These are phyloP conservation scores for Aspergillus sp. DNA, from an alignment of 2,329 filamentous ascomycete genomes.

Conservation along the genomic window DNA sequence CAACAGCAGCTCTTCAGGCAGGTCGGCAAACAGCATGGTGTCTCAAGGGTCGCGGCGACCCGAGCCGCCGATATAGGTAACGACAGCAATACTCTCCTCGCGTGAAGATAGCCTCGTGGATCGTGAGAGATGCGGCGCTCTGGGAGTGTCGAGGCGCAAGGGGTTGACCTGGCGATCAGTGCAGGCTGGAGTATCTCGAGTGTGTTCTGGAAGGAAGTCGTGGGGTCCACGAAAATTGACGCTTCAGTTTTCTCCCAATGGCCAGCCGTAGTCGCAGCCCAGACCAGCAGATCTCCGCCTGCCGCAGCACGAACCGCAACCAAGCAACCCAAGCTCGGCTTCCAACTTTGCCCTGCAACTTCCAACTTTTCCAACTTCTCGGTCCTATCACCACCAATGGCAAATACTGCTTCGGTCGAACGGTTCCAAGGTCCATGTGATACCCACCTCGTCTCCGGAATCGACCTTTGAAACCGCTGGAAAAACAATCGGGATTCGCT, in stretches of 20 bases:
- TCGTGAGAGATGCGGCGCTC: not conserved
- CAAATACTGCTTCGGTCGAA: not conserved
- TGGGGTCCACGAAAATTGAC: not conserved
- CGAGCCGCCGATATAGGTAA: not conserved
- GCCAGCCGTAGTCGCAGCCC: not conserved
- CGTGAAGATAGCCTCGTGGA: not conserved
- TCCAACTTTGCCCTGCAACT: not conserved
- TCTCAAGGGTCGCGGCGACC: not conserved
- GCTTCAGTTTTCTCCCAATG: not conserved
- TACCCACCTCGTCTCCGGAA: too few relatives aligned
- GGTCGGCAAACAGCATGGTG: constrained; percentile 6
- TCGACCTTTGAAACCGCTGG: too few relatives aligned
- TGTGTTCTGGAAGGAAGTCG: not conserved
- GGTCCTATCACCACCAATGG: not conserved
- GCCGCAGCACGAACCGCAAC: not conserved
- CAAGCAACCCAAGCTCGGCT: not conserved
- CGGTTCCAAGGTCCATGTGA: too few relatives aligned
- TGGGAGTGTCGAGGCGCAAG: not conserved
- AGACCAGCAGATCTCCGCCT: not conserved
- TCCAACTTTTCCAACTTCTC: not conserved
- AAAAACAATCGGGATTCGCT: too few relatives aligned
- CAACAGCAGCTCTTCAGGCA: constrained; percentile 8
- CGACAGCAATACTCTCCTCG: not conserved
- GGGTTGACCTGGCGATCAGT: not conserved
- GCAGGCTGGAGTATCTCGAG: not conserved